These are phyloP conservation scores for Ophiostoma novo-ulmi DNA, from an alignment of 2,329 filamentous ascomycete genomes.

Conservation along the genomic window DNA sequence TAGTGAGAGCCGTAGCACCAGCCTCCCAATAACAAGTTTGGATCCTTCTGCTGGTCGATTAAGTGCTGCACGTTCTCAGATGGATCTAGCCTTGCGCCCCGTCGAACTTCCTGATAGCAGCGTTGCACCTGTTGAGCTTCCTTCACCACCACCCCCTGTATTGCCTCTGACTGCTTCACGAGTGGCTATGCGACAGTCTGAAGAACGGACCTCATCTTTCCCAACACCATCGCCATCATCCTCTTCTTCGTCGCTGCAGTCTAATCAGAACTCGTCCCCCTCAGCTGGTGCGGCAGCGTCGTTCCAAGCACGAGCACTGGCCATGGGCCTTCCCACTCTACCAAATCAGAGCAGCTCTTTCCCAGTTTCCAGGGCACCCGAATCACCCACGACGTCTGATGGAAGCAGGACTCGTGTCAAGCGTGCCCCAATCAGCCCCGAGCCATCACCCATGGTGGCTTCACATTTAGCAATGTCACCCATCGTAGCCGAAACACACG, in stretches of 20 bases:
- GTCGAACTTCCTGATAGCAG: slow-evolving; percentile 15
- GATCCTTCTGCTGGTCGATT: slow-evolving; percentile 25
- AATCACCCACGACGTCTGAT: not conserved
- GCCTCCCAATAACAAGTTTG: slow-evolving; percentile 39
- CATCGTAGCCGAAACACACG: slow-evolving; percentile 19
- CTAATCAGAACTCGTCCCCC: not conserved
- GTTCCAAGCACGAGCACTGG: slow-evolving; percentile 35
- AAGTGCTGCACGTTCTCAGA: slow-evolving; percentile 54
- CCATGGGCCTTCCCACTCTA: slow-evolving; percentile 17
- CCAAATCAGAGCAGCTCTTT: not conserved
- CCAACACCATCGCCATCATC: slow-evolving; percentile 21
- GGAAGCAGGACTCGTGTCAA: not conserved
- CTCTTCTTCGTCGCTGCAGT: slow-evolving; percentile 16
- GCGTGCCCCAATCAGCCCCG: not conserved
- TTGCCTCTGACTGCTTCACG: not conserved
- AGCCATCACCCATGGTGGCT: slow-evolving; percentile 1
- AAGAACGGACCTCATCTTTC: slow-evolving; percentile 1
- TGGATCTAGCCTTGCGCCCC: slow-evolving; percentile 52
- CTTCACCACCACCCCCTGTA: not conserved
- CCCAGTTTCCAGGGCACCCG: not conserved
- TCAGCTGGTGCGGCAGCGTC: slow-evolving; percentile 24
- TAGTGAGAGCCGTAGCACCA: slow-evolving; percentile 53
- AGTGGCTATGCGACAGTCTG: slow-evolving; percentile 25
- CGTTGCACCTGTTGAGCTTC: slow-evolving; percentile 8
- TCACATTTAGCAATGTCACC: slow-evolving; percentile 22